Evolutionary conservation across 305 asterid species (phyloP).

Genomic region (Fraxinus baroniana): DNA sequence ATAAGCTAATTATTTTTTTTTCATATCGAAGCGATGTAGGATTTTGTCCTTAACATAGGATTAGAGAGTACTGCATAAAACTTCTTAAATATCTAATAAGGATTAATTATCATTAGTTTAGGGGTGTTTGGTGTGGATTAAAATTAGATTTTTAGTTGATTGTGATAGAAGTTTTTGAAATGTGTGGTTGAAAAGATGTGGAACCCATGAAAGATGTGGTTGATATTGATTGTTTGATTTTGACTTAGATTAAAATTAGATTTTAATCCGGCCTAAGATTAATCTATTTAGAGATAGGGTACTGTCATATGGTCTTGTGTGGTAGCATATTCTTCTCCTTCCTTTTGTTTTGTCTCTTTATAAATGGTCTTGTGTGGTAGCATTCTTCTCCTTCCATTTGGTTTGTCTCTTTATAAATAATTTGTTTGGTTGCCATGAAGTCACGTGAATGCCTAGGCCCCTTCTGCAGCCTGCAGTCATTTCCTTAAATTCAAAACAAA

Average conservation of each 20-base stretch:
- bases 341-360: slow-evolving; percentile 56
- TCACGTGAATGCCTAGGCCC: slow-evolving; percentile 74
- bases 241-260: too few relatives aligned
- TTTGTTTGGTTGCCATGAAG: slow-evolving; percentile 71
- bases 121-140: too few relatives aligned
- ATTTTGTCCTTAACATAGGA: neutral
- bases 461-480: slow-evolving; percentile 21
- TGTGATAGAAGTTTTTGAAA: too few relatives aligned
- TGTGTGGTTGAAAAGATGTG: too few relatives aligned
- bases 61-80: neutral
- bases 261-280: too few relatives aligned
- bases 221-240: too few relatives aligned
- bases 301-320: slow-evolving; percentile 61
- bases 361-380: slow-evolving; percentile 74
- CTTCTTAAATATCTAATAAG: neutral
- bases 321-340: slow-evolving; percentile 79
- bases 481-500: neutral
- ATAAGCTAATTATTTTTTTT: too few relatives aligned
- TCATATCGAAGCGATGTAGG: neutral
- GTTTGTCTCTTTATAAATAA: slow-evolving; percentile 50
- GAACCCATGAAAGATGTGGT: too few relatives aligned
- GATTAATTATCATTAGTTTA: neutral
- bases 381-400: slow-evolving; percentile 61
- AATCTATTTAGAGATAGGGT: slow-evolving; percentile 58
- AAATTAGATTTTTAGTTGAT: too few relatives aligned